Base-by-base conservation (phyloP, 192 early-diverging fungal species). In the Coemansia sp. region DNA sequence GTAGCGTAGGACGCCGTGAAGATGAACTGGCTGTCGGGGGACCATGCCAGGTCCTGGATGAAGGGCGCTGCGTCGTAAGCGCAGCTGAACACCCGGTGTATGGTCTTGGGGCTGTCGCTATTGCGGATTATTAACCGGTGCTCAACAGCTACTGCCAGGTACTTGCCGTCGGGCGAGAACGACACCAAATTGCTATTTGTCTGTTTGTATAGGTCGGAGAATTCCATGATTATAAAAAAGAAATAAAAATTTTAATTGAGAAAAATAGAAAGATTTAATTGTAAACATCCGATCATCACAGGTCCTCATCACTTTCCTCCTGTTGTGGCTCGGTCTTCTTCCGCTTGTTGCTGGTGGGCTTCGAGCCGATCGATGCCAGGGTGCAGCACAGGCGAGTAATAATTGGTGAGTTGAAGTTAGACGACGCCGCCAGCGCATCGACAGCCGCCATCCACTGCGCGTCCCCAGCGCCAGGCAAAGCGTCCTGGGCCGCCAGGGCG, bases 131-230 rank as follows among this genome's bases (percentile, higher is more conserved):
- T 78, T 50, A 83, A 70, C 48, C 81, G 75, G 62, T 83, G 81
- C 67, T 83, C 75, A 1, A 83, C 76, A 0, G 66, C 72, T 24
- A 83, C 70, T 7, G 81, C 81, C 11, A 83, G 64, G 54, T 66
- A 71, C 33, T 67, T 59, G 2, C 81, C 81, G 67, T 75, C 70
- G 3, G 81, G 81, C 69, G 81, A 83, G 50, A 73, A 83, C 67
- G 31, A 16, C 13, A 62, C 79, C 61, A 82, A 60, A 45, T 69
- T 13, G 40, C 69, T 70, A 35, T 83, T 83, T 34, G 67, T 72
- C 65, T 83, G 81, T 54, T 83, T 83, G 63, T 83, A 83, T 64
- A 83, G 33, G 27, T 83, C 81, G 0, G 75, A 68, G 50, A 83
- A 83, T 31, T 83, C 81, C 81, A 83, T 83, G 16, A 7, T 40